Conservation (phyloP, 2,329 filamentous ascomycete species). For the Leptographium wingfieldii region DNA sequence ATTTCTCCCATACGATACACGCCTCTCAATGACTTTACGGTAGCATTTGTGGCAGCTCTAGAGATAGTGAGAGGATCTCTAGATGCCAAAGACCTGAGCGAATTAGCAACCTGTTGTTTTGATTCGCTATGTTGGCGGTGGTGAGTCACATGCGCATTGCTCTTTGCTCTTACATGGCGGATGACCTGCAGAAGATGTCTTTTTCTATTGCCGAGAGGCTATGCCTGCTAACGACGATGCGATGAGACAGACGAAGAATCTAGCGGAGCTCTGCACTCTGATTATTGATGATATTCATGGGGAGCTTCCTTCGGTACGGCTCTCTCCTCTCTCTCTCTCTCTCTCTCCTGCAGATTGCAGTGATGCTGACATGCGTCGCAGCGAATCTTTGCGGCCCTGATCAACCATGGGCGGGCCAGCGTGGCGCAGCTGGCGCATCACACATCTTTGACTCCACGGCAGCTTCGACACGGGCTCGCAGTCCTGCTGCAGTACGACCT, state of each 20-base stretch:
- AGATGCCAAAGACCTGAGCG: conserved; percentile 42
- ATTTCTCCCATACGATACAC: neutral
- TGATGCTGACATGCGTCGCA: conserved; percentile 24
- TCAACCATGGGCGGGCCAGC: conserved; percentile 65
- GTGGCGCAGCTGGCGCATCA: conserved; percentile 56
- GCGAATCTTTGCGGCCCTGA: conserved; percentile 73
- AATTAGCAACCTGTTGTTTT: conserved; percentile 13
- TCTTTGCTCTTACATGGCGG: neutral
- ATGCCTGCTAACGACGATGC: conserved; percentile 14
- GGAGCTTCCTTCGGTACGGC: conserved; percentile 75
- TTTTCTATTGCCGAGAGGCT: neutral
- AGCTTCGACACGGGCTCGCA: conserved; percentile 69
- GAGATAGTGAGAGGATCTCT: conserved; percentile 69
- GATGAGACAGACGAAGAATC: conserved; percentile 49
- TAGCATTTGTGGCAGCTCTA: conserved; percentile 63
- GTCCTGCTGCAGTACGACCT: conserved; percentile 84
- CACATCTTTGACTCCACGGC: conserved; percentile 59
- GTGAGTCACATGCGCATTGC: conserved; percentile 16
- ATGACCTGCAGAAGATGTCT: neutral
- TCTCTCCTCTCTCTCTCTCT: conserved; percentile 6
- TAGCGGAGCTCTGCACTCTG: conserved; percentile 79
- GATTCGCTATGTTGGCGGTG: conserved; percentile 23
- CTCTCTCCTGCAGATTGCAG: conserved; percentile 1
- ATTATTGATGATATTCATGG: conserved; percentile 83
- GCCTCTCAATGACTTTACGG: conserved; percentile 45